phyloP scores from a whole-genome alignment of 2,329 filamentous ascomycete species.

The Erysiphe pulchra region DNA sequence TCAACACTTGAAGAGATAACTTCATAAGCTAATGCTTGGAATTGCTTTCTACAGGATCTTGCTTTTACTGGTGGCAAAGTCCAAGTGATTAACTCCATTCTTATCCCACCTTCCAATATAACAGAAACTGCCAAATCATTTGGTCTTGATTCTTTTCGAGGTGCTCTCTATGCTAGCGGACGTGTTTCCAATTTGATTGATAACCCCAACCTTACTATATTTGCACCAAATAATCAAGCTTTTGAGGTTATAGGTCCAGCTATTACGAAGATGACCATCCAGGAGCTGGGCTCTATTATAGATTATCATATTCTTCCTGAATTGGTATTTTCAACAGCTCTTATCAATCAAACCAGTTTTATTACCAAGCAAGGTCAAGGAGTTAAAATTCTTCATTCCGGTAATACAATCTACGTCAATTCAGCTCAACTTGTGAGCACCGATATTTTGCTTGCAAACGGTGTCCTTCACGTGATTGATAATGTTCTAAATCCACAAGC shows the following conservation, averaged over 20 bases:
- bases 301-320: conserved; percentile 14
- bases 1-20: background rate
- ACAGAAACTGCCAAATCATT: conserved; percentile 15
- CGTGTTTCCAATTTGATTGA: conserved; percentile 14
- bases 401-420: conserved; percentile 17
- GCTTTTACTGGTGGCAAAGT: conserved; percentile 23
- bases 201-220: conserved; percentile 25
- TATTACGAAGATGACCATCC: conserved; percentile 10
- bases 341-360: conserved; percentile 12
- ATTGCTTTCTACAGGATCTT: conserved; percentile 16
- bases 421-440: conserved; percentile 15
- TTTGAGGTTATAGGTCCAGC: conserved; percentile 15
- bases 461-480: conserved; percentile 15
- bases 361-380: conserved; percentile 11
- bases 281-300: conserved; percentile 12
- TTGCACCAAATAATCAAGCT: conserved; percentile 14
- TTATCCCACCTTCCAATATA: conserved; percentile 20
- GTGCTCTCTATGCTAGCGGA: conserved; percentile 13
- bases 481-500: conserved; percentile 22
- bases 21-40: conserved; percentile 1
- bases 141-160: conserved; percentile 16
- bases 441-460: conserved; percentile 14
- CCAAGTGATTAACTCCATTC: conserved; percentile 25
- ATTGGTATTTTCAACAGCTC: conserved; percentile 12
- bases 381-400: conserved; percentile 14